Evolutionary conservation across 768 basidiomycete genomes (phyloP).

Genomic region (Dacryopinax spathularia): DNA sequence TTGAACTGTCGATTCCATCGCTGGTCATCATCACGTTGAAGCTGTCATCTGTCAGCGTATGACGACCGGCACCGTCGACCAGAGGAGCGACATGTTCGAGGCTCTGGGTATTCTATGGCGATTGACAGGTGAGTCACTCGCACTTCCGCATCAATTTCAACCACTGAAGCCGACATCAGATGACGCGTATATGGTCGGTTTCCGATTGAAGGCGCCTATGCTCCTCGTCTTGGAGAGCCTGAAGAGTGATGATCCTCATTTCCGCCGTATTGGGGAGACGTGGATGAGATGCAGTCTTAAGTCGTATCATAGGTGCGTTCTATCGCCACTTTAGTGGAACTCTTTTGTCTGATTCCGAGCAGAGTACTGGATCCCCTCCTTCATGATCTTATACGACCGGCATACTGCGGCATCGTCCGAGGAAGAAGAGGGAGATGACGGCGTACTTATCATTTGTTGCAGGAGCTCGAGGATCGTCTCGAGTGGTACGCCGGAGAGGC

Average conservation of each 20-base stretch:
- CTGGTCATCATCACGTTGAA: conserved; percentile 51
- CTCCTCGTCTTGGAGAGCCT: conserved; percentile 76
- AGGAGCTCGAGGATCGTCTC: not conserved
- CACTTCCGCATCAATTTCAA: not conserved
- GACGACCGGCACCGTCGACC: conserved; percentile 36
- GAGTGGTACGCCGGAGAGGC: not conserved
- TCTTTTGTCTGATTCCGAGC: conserved; percentile 6
- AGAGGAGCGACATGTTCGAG: conserved; percentile 50
- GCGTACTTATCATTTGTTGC: not conserved
- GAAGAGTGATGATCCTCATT: conserved; percentile 54
- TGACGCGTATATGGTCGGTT: conserved; percentile 67
- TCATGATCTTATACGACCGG: conserved; percentile 57
- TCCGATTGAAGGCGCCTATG: conserved; percentile 70
- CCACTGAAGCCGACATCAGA: conserved; percentile 33
- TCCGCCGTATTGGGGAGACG: conserved; percentile 74
- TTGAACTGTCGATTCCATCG: conserved; percentile 57
- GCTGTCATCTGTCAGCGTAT: conserved; percentile 64
- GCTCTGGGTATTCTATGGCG: conserved; percentile 91
- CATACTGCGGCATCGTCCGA: conserved; percentile 10
- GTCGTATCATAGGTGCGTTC: conserved; percentile 68
- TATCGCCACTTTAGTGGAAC: not conserved
- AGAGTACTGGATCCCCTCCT: conserved; percentile 87
- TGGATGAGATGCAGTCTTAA: conserved; percentile 95
- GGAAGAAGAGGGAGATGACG: too few species aligned
- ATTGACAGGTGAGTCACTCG: conserved; percentile 46